These are phyloP conservation scores for Fusarium bactridioides DNA, from an alignment of 2,329 filamentous ascomycete genomes.

Conservation along the genomic window DNA sequence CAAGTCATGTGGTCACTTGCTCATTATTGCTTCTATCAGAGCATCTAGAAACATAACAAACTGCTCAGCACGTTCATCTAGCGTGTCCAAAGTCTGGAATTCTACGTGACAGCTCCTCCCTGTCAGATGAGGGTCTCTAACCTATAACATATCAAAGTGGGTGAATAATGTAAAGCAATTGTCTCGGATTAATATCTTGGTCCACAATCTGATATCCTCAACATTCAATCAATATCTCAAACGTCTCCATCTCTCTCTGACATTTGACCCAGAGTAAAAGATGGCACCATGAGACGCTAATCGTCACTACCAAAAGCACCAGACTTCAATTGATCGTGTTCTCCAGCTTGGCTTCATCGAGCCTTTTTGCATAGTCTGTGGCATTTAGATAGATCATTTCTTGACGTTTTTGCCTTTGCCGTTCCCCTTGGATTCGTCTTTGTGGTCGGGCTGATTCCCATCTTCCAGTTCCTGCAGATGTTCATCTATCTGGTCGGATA, in stretches of 20 bases:
- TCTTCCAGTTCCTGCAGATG: neutral
- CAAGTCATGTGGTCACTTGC: neutral
- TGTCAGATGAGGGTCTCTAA: neutral
- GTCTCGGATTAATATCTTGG: slow-evolving; percentile 13
- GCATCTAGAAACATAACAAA: neutral
- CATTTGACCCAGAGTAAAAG: neutral
- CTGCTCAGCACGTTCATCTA: neutral
- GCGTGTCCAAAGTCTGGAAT: neutral
- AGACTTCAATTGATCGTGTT: neutral
- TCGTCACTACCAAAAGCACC: neutral
- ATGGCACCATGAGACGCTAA: neutral
- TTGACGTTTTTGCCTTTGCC: neutral
- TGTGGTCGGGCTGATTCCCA: neutral
- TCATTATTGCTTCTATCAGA: neutral
- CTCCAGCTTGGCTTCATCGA: neutral
- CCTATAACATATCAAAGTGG: neutral
- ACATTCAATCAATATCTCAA: neutral
- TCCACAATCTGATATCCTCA: neutral
- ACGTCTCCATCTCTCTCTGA: neutral
- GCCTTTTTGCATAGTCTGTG: neutral
- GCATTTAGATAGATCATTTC: neutral
- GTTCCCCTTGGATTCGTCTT: no score
- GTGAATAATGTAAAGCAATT: slow-evolving; percentile 1
- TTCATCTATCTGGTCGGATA: no score
- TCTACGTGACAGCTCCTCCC: neutral